phyloP scores from a whole-genome alignment of 257 asterid genomes.

The Solanum lignicaule region DNA sequence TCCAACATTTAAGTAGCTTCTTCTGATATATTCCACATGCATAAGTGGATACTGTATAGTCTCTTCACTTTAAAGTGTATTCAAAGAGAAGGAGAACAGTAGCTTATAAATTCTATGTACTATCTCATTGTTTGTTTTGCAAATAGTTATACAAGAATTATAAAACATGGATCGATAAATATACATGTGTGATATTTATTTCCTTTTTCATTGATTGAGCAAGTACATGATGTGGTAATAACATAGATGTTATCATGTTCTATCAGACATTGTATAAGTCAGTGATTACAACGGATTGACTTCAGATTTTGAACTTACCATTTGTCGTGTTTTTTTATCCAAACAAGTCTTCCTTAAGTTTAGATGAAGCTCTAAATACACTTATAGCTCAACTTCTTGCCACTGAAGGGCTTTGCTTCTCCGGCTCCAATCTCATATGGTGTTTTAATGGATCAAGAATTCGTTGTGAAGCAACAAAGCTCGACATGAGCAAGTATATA shows the following conservation, averaged over 20 bases:
- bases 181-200: background rate
- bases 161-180: background rate
- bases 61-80: background rate
- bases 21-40: slow-evolving; percentile 1
- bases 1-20: background rate
- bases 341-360: slow-evolving; percentile 22
- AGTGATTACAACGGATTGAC: slow-evolving; percentile 46
- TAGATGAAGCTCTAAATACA: slow-evolving; percentile 23
- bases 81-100: slow-evolving; percentile 30
- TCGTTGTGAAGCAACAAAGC: slow-evolving; percentile 19
- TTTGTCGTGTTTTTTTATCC: slow-evolving; percentile 66
- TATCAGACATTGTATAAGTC: background rate
- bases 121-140: background rate
- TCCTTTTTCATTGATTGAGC: background rate
- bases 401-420: slow-evolving; percentile 41
- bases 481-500: background rate
- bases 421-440: slow-evolving; percentile 77
- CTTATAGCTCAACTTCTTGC: slow-evolving; percentile 40
- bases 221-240: background rate
- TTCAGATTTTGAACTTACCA: slow-evolving; percentile 47
- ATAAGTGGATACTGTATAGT: background rate
- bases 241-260: background rate
- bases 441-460: slow-evolving; percentile 39
- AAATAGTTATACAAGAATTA: background rate
- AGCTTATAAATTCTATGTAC: background rate